phyloP scores from a whole-genome alignment of 192 early-diverging fungal genomes.

The Gaertneriomyces semiglobifer region DNA sequence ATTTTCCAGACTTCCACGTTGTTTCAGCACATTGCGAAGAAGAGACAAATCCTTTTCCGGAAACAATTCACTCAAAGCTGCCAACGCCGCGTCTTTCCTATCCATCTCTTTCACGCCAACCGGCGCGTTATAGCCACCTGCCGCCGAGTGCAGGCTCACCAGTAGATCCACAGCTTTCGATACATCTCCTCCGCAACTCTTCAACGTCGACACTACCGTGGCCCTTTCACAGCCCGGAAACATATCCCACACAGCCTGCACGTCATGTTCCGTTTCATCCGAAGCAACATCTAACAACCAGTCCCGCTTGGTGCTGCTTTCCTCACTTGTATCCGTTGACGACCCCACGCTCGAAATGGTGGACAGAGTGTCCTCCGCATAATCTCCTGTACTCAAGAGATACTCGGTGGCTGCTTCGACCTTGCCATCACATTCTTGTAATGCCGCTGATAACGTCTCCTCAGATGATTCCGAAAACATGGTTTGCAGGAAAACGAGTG shows the following conservation, averaged over 20 bases:
- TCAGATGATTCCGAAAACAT: neutral
- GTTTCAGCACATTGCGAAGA: neutral
- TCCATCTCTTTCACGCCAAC: too few relatives aligned
- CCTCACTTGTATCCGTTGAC: neutral
- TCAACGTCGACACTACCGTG: slow-evolving; percentile 7
- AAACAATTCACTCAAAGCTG: slow-evolving; percentile 17
- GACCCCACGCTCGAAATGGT: neutral
- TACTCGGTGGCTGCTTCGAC: slow-evolving; percentile 15
- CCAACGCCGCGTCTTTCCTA: slow-evolving; percentile 6
- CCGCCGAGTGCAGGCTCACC: neutral
- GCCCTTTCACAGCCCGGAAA: slow-evolving; percentile 14
- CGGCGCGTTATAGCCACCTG: neutral
- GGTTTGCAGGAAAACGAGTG: neutral
- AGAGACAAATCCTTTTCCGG: slow-evolving; percentile 10
- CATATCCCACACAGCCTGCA: slow-evolving; percentile 16
- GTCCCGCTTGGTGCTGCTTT: neutral
- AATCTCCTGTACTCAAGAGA: slow-evolving; percentile 7
- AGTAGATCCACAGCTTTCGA: neutral
- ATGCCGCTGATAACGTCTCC: slow-evolving; percentile 1
- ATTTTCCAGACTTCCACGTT: neutral
- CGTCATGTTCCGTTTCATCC: neutral
- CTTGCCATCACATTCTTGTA: slow-evolving; percentile 1
- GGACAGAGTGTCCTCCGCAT: slow-evolving; percentile 1
- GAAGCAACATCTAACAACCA: neutral
- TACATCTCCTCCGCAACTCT: neutral